These are phyloP conservation scores for Geotrichum cucujoidarum DNA, from an alignment of 1,139 yeast genomes.

Conservation along the genomic window DNA sequence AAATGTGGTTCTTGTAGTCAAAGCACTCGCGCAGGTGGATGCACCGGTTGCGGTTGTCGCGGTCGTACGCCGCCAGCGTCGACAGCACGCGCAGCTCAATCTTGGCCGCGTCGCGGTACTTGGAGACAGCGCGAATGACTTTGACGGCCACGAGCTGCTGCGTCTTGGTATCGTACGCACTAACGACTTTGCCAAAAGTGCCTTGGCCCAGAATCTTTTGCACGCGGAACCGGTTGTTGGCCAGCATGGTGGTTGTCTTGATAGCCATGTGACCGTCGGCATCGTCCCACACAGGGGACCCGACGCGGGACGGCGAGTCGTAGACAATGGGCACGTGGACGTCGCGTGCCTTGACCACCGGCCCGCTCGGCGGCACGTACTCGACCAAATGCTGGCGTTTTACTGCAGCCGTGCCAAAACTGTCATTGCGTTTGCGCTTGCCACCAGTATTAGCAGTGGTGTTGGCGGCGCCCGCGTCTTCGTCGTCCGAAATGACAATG, in stretches of 20 bases:
- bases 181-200: constrained; percentile 91
- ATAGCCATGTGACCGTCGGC: constrained; percentile 12
- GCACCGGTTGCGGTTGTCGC: constrained; percentile 50
- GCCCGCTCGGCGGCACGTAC: not conserved
- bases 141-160: constrained; percentile 79
- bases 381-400: not conserved
- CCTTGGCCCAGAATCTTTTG: constrained; percentile 74
- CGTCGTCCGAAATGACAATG: constrained; percentile 35
- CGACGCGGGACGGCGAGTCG: not conserved
- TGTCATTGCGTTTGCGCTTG: not conserved
- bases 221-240: constrained; percentile 44
- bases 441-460: not conserved
- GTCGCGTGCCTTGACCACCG: constrained; percentile 5
- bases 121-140: constrained; percentile 55
- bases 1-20: constrained; percentile 89
- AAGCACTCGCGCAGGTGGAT: constrained; percentile 85
- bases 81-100: constrained; percentile 65
- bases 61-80: constrained; percentile 66
- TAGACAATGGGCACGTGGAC: constrained; percentile 12
- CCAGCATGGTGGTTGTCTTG: constrained; percentile 22
- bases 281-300: constrained; percentile 8
- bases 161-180: constrained; percentile 44
- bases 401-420: not conserved
- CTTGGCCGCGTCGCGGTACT: constrained; percentile 44
- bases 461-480: constrained; percentile 19